These are phyloP conservation scores for Boletus rubescentipes DNA, from an alignment of 768 basidiomycete genomes.

Conservation along the genomic window DNA sequence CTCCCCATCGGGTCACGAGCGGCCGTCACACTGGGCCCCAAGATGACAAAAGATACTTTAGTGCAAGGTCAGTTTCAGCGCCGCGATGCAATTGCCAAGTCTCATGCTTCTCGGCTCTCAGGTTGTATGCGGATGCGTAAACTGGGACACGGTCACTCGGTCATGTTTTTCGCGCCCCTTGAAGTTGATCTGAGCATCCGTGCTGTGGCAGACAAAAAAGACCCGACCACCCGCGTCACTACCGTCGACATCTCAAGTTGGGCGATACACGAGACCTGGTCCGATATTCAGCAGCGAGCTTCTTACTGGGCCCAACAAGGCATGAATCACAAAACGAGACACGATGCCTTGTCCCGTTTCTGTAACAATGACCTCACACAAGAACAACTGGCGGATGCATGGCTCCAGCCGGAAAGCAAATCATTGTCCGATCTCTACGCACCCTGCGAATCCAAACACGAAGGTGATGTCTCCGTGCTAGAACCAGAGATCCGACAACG, in stretches of 20 bases:
- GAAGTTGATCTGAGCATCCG: background rate
- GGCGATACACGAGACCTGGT: too few relatives aligned
- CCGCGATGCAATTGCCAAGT: background rate
- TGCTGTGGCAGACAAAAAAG: background rate
- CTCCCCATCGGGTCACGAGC: constrained; percentile 41
- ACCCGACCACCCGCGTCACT: background rate
- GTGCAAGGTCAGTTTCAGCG: constrained; percentile 16
- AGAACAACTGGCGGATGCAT: constrained; percentile 15
- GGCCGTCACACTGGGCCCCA: constrained; percentile 40
- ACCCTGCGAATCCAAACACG: background rate
- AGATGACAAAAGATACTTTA: constrained; percentile 34
- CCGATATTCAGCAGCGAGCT: too few relatives aligned
- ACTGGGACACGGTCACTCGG: too few relatives aligned
- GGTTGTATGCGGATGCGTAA: background rate
- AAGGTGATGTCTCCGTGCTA: too few relatives aligned
- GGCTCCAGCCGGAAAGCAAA: constrained; percentile 39
- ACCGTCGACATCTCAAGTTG: background rate
- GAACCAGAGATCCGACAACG: background rate
- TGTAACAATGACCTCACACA: background rate
- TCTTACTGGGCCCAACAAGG: background rate
- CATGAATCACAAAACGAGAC: constrained; percentile 2
- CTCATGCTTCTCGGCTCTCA: background rate
- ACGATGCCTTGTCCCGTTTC: constrained; percentile 1
- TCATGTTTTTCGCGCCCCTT: too few relatives aligned
- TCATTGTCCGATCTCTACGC: constrained; percentile 36